phyloP scores from a whole-genome alignment of 2,329 filamentous ascomycete genomes.

The Trichophyton equinum region DNA sequence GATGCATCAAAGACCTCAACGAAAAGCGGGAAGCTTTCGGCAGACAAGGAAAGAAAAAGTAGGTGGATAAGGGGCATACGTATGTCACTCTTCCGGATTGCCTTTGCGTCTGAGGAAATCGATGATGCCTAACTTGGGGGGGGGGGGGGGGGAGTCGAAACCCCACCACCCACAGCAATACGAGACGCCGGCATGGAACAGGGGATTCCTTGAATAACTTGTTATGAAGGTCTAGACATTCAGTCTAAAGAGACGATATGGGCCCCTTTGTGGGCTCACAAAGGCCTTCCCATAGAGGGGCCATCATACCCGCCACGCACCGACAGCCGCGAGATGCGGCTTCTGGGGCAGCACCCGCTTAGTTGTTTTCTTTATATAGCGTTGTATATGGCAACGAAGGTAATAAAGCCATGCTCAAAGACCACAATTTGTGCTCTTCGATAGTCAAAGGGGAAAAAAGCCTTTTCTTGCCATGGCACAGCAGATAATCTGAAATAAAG shows the following conservation, averaged over 20 bases:
- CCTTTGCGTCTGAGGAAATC: background rate
- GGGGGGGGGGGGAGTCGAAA: no score
- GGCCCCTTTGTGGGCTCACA: background rate
- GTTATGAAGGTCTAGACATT: background rate
- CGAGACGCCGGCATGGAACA: background rate
- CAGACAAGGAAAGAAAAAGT: background rate
- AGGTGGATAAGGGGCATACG: background rate
- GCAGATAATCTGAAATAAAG: no score
- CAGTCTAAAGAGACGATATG: background rate
- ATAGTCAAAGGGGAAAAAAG: no score
- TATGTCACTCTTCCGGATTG: background rate
- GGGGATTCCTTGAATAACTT: background rate
- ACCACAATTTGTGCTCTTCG: no score
- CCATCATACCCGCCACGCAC: background rate
- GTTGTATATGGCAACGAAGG: background rate
- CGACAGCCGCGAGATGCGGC: background rate
- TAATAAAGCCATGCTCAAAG: background rate
- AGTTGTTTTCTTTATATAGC: background rate
- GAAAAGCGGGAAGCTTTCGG: background rate
- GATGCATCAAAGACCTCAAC: background rate
- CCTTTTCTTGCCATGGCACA: no score
- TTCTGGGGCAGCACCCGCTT: background rate
- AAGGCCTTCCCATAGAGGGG: background rate
- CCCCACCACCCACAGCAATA: no score
- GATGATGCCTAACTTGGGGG: background rate